A percentile compares a stretch with the other conserved stretches of the same genome.
Evolutionary conservation across 345 rosid species (phyloP).

Genomic region (Aegle marmelos): DNA sequence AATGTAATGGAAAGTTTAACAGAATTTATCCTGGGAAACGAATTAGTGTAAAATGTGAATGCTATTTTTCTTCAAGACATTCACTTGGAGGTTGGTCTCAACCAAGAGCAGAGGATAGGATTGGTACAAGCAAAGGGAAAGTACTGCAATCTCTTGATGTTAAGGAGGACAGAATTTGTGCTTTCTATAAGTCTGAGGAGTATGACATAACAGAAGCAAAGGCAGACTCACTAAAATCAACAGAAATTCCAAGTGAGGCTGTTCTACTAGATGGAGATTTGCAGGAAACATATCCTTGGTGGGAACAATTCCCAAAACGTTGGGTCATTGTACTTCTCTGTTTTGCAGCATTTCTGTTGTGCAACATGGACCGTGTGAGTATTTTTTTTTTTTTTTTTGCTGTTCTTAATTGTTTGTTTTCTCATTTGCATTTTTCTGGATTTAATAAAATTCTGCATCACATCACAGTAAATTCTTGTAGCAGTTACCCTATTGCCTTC

Average conservation of each 20-base stretch:
- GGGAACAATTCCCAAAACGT: slow-evolving; percentile 79
- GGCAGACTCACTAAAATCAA: slow-evolving; percentile 46
- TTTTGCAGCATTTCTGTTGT: slow-evolving; percentile 73
- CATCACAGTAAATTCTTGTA: background rate
- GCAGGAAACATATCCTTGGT: slow-evolving; percentile 63
- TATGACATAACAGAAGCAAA: slow-evolving; percentile 54
- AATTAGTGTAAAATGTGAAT: slow-evolving; percentile 28
- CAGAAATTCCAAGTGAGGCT: slow-evolving; percentile 55
- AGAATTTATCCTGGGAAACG: slow-evolving; percentile 8
- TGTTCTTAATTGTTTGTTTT: background rate
- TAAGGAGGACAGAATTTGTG: slow-evolving; percentile 38
- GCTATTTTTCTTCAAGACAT: slow-evolving; percentile 20
- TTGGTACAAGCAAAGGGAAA: slow-evolving; percentile 15
- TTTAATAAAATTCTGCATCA: background rate
- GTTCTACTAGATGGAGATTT: slow-evolving; percentile 42
- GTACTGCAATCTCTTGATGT: slow-evolving; percentile 11
- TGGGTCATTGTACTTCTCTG: slow-evolving; percentile 88
- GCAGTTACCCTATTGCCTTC: background rate
- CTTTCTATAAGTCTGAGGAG: slow-evolving; percentile 85
- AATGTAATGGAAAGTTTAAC: slow-evolving; percentile 25
- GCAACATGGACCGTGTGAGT: slow-evolving; percentile 99
- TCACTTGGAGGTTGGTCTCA: slow-evolving; percentile 25
- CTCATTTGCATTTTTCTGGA: background rate
- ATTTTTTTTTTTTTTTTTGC: slow-evolving; percentile 6
- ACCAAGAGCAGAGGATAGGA: slow-evolving; percentile 14